Evolutionary conservation across 345 rosid genomes (phyloP), one percentile per base, ranked within the genome.

Genomic region (Brassica nigra): DNA sequence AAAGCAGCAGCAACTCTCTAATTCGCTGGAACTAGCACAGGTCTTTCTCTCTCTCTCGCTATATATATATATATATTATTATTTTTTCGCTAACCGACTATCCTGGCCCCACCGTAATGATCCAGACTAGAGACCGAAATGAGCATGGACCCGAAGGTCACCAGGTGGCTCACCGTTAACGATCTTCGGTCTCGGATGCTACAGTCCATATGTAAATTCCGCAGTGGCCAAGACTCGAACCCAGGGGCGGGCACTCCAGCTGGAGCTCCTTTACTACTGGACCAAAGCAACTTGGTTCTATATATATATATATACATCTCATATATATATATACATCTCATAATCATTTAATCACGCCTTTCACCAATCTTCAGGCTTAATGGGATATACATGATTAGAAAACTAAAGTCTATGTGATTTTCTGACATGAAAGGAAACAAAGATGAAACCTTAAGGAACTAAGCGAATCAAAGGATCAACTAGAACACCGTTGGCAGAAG

Each of bases 401-500:
- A 81, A 59, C 34, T 23, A 65, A 65, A 62, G 42, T 68, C 61
- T 28, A 0, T 62, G 52, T 74, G 6, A 61, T 72, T 47, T 47
- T 30, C 69, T 49, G 37, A 75, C 81, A 66, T 66, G 16, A 66
- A 80, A 93, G 99, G 90, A 72, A 47, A 61, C 82, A 5, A 89
- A 86, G 87, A 90, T 72, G 79, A 89, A 88, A 78, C 83, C 90
- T 15, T 15, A 61, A 65, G 14, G 84, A 83, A 80, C 77, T 89
- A 76, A 86, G 86, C 4, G 91, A 89, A 62, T 83, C 88, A 12
- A 91, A 91, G 85, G 90, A 88, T 14, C 97, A 87, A 70, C 82
- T 95, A 68, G 95, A 90, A 83, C 80, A 73, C n/a, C 83, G 83
- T 70, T 93, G 20, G 93, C 93, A 0, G 99, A 95, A 52, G 98